Evolutionary conservation across 148 eudicot genomes (phyloP).

Genomic region (Silene conica): DNA sequence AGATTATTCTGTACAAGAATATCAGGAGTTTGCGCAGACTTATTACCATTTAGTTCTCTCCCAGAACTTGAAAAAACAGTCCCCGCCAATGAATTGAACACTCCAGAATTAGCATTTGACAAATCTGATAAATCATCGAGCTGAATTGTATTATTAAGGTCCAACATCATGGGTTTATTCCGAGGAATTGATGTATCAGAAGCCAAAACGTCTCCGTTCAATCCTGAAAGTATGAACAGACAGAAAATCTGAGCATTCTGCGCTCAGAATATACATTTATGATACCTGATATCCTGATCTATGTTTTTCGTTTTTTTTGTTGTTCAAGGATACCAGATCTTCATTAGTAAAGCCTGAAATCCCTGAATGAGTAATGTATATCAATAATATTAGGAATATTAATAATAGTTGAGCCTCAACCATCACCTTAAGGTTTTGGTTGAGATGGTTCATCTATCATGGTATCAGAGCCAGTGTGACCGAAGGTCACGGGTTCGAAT

Average conservation of each 20-base stretch:
- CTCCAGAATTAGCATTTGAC: conserved; percentile 22
- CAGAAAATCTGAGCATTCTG: conserved; percentile 9
- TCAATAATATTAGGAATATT: too few relatives aligned
- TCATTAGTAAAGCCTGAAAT: too few relatives aligned
- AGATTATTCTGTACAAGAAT: conserved; percentile 11
- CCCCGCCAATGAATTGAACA: conserved; percentile 23
- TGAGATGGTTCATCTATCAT: too few relatives aligned
- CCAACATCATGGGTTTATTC: not conserved
- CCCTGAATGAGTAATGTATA: not conserved
- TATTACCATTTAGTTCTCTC: conserved; percentile 10
- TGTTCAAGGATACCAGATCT: too few relatives aligned
- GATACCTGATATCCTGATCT: not conserved
- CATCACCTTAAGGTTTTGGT: too few relatives aligned
- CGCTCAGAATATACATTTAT: not conserved
- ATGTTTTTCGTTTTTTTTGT: too few relatives aligned
- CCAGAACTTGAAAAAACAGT: conserved; percentile 19
- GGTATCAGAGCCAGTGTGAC: too few relatives aligned
- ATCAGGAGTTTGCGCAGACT: conserved; percentile 10
- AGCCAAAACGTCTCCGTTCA: conserved; percentile 9
- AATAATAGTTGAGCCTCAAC: too few relatives aligned
- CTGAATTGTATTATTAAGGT: conserved; percentile 44
- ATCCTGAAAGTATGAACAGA: conserved; percentile 34
- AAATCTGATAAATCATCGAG: conserved; percentile 32
- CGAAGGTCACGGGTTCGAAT: too few relatives aligned
- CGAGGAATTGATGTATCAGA: not conserved